Evolutionary conservation across 2,329 filamentous ascomycete species (phyloP), one percentile per base, ranked within the genome.

Genomic region (Sporothrix brasiliensis): DNA sequence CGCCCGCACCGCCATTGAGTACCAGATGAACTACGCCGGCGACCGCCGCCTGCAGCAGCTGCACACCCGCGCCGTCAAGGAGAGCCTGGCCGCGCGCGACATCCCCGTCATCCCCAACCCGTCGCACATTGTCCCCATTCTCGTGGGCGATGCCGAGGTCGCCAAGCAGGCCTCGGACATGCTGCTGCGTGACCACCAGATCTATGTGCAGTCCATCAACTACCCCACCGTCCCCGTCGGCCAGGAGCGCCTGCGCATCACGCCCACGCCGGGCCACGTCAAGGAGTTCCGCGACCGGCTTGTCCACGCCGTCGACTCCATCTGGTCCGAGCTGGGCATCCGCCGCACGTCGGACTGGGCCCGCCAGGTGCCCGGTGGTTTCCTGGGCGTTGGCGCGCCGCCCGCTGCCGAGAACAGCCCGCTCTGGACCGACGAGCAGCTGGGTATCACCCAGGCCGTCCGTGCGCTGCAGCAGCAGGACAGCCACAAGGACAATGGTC

Each of bases 121-220:
- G 0, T 96, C 92, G 66, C 95, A 99, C 83, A 99, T 99, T 77
- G 87, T 99, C 68, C 95, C 95, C 4, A 87, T 98, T 69, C 86
- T 99, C 14, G 94, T 99, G 66, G 95, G 95, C 71, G 95, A 97
- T 77, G 95, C 95, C 61, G 94, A 95, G 81, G 83, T 96, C 53
- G 95, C 95, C 72, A 97, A 95, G 85, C 86, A 90, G 76, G 95
- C 95, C 9, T 97, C 92, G 30, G 95, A 99, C 79, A 89, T 97
- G 83, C 88, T 99, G 27, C 87, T 99, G 16, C 89, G 91, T 75
- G 91, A 97, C 75, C 92, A 97, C 83, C 88, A 89, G 73, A 97
- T 99, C 78, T 99, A 99, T 79, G 95, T 99, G 34, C 95, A 99
- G 82, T 93, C 93, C 69, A 98, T 99, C 86, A 99, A 99, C 83